A percentile compares a stretch with the other conserved stretches of the same genome.
Evolutionary conservation across 306 rosid species (phyloP).

Genomic region (Fragaria iinumae): DNA sequence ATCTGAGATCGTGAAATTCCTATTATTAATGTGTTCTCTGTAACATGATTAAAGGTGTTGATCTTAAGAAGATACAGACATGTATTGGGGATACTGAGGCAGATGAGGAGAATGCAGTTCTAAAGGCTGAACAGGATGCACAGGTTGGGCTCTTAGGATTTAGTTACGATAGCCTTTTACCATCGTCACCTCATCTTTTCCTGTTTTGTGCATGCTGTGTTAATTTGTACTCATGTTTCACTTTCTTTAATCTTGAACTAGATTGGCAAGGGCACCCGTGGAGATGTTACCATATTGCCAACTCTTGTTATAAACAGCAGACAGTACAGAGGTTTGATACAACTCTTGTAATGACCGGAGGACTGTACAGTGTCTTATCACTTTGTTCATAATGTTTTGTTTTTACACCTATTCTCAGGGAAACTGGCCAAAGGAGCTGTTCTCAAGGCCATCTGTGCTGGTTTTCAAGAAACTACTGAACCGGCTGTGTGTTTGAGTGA

Average conservation of each 20-base stretch:
- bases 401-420: conserved; percentile 43
- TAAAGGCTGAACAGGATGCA: conserved; percentile 83
- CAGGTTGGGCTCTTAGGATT: conserved; percentile 51
- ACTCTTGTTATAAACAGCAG: conserved; percentile 88
- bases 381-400: neutral
- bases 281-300: conserved; percentile 95
- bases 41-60: conserved; percentile 49
- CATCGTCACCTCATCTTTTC: conserved; percentile 13
- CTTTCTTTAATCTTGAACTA: conserved; percentile 33
- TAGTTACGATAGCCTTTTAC: neutral
- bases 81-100: conserved; percentile 81
- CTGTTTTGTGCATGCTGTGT: neutral
- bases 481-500: conserved; percentile 82
- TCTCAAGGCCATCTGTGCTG: conserved; percentile 90
- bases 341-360: neutral
- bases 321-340: conserved; percentile 77
- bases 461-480: conserved; percentile 87
- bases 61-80: conserved; percentile 64
- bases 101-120: conserved; percentile 64
- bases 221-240: conserved; percentile 23
- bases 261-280: conserved; percentile 90
- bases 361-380: neutral
- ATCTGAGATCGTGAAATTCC: neutral
- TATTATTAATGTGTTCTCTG: conserved; percentile 12
- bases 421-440: conserved; percentile 80